A percentile compares a stretch with the other conserved stretches of the same genome.
Conservation (phyloP, 345 rosid species). For the Eucalyptus leucophloia region DNA sequence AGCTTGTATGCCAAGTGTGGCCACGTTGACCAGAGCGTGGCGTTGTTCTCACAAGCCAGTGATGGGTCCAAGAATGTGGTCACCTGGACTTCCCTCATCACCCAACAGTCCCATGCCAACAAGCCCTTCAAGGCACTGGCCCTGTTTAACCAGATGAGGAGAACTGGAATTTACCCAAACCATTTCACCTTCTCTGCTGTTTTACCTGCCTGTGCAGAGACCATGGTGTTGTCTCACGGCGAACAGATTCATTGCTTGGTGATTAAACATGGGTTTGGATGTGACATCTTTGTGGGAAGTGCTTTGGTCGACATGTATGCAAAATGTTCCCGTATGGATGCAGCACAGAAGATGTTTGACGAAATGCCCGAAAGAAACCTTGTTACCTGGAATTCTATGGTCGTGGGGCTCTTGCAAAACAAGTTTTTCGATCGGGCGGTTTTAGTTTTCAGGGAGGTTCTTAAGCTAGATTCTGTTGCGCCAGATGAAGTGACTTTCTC, state of each 20-base stretch:
- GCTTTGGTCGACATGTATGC: constrained; percentile 21
- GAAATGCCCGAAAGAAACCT: constrained; percentile 28
- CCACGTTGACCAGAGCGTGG: constrained; percentile 1
- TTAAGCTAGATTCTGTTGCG: not conserved
- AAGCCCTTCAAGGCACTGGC: constrained; percentile 11
- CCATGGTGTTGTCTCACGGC: not conserved
- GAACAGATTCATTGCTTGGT: constrained; percentile 19
- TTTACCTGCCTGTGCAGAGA: constrained; percentile 13
- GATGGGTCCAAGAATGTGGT: constrained; percentile 6
- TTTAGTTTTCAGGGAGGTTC: constrained; percentile 6
- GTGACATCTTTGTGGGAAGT: constrained; percentile 9
- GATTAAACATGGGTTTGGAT: constrained; percentile 3
- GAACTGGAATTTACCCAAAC: constrained; percentile 16
- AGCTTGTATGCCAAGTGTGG: constrained; percentile 13
- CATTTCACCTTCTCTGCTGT: constrained; percentile 26
- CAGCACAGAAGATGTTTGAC: constrained; percentile 24
- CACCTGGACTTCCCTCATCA: constrained; percentile 25
- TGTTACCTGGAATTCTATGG: constrained; percentile 32
- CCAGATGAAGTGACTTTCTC: constrained; percentile 28
- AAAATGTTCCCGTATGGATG: constrained; percentile 2
- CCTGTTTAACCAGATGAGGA: constrained; percentile 16
- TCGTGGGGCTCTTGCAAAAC: constrained; percentile 21
- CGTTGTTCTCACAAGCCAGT: constrained; percentile 11
- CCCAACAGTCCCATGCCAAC: constrained; percentile 7
- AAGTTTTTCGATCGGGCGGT: not conserved